A percentile compares a stretch with the other conserved stretches of the same genome.
Evolutionary conservation across 306 rosid genomes (phyloP).

Genomic region (Cajanus cajan): DNA sequence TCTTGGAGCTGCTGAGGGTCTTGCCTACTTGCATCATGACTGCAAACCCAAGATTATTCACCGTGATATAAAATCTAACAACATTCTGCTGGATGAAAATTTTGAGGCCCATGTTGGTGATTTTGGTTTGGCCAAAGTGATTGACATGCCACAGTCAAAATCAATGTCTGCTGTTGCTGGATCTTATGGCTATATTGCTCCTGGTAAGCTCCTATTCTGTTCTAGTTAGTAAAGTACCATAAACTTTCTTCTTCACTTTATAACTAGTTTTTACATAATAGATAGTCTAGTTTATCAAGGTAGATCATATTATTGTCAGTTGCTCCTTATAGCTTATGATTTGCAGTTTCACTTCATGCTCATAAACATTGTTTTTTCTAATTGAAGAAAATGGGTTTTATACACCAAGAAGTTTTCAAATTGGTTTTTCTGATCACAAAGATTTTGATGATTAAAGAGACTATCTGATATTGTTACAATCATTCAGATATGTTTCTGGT

Average conservation of each 20-base stretch:
- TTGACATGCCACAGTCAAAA: constrained; percentile 97
- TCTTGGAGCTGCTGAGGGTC: constrained; percentile 99
- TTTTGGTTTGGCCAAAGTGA: constrained; percentile 94
- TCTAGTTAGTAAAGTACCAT: neutral
- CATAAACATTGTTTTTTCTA: neutral
- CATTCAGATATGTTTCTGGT: neutral
- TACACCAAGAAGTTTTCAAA: constrained; percentile 4
- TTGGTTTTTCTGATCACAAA: neutral
- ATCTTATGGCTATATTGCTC: constrained; percentile 98
- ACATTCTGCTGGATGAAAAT: constrained; percentile 81
- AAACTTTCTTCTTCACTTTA: neutral
- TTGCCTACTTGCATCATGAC: constrained; percentile 94
- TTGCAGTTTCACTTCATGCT: neutral
- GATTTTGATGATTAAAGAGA: neutral
- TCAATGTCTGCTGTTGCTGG: constrained; percentile 99
- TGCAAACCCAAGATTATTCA: constrained; percentile 94
- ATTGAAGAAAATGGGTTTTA: constrained; percentile 10
- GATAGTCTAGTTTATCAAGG: neutral
- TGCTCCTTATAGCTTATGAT: neutral
- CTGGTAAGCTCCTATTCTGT: constrained; percentile 57
- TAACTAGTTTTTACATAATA: neutral
- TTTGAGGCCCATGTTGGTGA: constrained; percentile 98
- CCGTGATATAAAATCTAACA: constrained; percentile 92
- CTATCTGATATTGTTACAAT: neutral
- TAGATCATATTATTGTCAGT: neutral